Evolutionary conservation across 768 basidiomycete species (phyloP).

Genomic region (Phlegmacium glaucopus): DNA sequence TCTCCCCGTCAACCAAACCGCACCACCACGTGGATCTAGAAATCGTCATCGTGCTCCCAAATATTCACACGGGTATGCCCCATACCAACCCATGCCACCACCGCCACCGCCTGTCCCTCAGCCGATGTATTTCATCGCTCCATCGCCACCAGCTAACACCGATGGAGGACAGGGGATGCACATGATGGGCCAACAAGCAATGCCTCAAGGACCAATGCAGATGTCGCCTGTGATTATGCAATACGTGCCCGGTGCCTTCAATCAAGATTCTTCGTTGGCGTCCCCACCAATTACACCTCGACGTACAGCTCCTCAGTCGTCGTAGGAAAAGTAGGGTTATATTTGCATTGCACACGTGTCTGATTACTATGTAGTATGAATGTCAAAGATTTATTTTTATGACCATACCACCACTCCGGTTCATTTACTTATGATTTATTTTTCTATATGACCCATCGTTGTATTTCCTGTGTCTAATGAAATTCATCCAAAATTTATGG

Average conservation of each 20-base stretch:
- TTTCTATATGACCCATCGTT: too few relatives aligned
- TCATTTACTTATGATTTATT: too few relatives aligned
- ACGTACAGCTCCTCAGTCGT: slow-evolving; percentile 2
- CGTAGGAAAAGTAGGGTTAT: neutral
- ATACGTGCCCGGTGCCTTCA: slow-evolving; percentile 13
- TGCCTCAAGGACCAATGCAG: slow-evolving; percentile 8
- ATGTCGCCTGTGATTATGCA: slow-evolving; percentile 17
- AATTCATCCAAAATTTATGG: too few relatives aligned
- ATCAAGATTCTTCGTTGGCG: slow-evolving; percentile 10
- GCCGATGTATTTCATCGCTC: slow-evolving; percentile 17
- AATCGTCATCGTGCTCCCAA: slow-evolving; percentile 9
- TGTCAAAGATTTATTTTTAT: too few relatives aligned
- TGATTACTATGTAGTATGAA: too few relatives aligned
- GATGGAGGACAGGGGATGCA: slow-evolving; percentile 7
- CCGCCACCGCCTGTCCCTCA: slow-evolving; percentile 6
- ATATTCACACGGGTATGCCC: slow-evolving; percentile 15
- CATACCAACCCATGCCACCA: slow-evolving; percentile 20
- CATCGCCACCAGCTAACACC: slow-evolving; percentile 21
- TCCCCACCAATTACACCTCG: slow-evolving; percentile 23
- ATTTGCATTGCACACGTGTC: too few relatives aligned
- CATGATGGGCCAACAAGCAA: neutral
- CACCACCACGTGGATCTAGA: slow-evolving; percentile 14
- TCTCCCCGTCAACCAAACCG: slow-evolving; percentile 5
- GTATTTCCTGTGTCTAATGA: too few relatives aligned
- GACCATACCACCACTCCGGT: too few relatives aligned